Evolutionary conservation across 169 alveolate genomes (phyloP).

Genomic region (Toxoplasma gondii): DNA sequence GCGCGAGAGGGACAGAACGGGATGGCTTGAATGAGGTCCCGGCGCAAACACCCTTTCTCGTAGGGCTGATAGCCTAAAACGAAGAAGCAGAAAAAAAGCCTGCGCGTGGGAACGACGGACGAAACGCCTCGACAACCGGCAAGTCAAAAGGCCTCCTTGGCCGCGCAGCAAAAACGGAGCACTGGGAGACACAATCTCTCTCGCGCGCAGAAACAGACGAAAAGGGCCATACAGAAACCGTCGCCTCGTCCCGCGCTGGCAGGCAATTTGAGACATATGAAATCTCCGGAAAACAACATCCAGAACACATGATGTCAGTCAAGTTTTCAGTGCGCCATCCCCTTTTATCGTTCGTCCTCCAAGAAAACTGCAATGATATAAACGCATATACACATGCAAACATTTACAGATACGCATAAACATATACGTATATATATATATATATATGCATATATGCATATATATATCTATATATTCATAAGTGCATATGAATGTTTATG

Average conservation of each 20-base stretch:
- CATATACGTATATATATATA: background rate
- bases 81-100: background rate
- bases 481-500: background rate
- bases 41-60: constrained; percentile 60
- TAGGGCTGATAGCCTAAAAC: constrained; percentile 51
- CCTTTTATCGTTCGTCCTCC: too few relatives aligned
- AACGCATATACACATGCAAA: too few relatives aligned
- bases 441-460: background rate
- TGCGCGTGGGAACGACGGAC: background rate
- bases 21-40: constrained; percentile 22
- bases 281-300: too few relatives aligned
- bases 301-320: too few relatives aligned
- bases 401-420: background rate
- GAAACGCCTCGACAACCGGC: background rate
- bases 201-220: too few relatives aligned
- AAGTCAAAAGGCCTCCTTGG: background rate
- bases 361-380: too few relatives aligned
- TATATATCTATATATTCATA: background rate
- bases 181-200: too few relatives aligned
- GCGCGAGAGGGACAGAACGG: constrained; percentile 35
- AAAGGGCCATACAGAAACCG: too few relatives aligned
- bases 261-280: too few relatives aligned
- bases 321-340: too few relatives aligned
- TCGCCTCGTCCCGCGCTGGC: too few relatives aligned
- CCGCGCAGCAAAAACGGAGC: background rate